Evolutionary conservation across 1,139 yeast genomes (phyloP).

Genomic region (Nakaseomyces sp.): DNA sequence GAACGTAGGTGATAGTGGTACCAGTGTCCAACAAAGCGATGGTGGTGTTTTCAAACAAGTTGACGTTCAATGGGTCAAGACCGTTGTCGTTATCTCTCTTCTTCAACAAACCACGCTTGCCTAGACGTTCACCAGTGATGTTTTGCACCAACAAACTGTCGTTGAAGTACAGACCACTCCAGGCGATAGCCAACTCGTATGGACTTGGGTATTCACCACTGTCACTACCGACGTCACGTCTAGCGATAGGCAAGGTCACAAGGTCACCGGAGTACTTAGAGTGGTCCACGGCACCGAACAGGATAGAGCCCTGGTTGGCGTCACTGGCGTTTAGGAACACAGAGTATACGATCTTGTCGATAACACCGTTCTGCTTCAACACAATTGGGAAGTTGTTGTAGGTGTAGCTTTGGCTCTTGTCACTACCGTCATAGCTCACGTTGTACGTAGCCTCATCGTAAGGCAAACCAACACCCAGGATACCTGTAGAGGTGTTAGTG

Average conservation of each 20-base stretch:
- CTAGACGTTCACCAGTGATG: background rate
- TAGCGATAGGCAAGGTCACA: slow-evolving; percentile 36
- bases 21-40: slow-evolving; percentile 45
- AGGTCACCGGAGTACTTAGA: slow-evolving; percentile 36
- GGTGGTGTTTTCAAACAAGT: slow-evolving; percentile 23
- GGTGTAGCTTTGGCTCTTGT: slow-evolving; percentile 8
- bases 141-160: background rate
- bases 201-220: background rate
- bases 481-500: slow-evolving; percentile 45
- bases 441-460: slow-evolving; percentile 38
- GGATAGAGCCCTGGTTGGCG: slow-evolving; percentile 38
- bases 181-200: background rate
- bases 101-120: background rate
- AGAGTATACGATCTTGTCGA: slow-evolving; percentile 47
- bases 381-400: slow-evolving; percentile 46
- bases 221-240: slow-evolving; percentile 22
- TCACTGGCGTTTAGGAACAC: slow-evolving; percentile 39
- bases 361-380: slow-evolving; percentile 46
- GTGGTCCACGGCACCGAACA: slow-evolving; percentile 53
- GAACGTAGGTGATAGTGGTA: slow-evolving; percentile 39
- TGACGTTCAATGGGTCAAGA: slow-evolving; percentile 12
- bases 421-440: slow-evolving; percentile 4
- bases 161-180: background rate
- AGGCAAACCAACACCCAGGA: slow-evolving; percentile 50
- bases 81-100: background rate